A percentile compares a stretch with the other conserved stretches of the same genome.
These are phyloP conservation scores for Suillus subalutaceus DNA, from an alignment of 768 basidiomycete genomes.

Conservation along the genomic window DNA sequence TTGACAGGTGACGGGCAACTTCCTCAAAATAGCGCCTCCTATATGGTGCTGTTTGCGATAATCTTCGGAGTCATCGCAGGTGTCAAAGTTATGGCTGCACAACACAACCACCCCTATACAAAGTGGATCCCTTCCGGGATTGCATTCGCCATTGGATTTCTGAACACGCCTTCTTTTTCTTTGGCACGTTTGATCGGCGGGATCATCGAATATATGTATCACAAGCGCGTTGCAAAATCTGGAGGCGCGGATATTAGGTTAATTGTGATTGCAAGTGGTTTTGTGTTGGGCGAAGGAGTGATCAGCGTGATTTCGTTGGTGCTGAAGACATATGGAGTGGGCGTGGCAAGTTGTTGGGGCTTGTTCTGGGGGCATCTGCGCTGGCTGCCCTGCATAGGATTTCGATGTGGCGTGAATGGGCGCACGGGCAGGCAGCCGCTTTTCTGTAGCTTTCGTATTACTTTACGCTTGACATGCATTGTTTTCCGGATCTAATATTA, in stretches of 20 bases:
- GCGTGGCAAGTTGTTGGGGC: constrained; percentile 83
- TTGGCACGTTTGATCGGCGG: constrained; percentile 91
- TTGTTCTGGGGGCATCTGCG: constrained; percentile 77
- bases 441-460: constrained; percentile 6
- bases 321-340: constrained; percentile 74
- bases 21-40: constrained; percentile 70
- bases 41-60: constrained; percentile 80
- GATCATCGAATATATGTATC: constrained; percentile 72
- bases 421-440: not conserved
- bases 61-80: constrained; percentile 71
- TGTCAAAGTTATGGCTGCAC: constrained; percentile 62
- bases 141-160: constrained; percentile 93
- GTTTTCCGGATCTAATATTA: not conserved
- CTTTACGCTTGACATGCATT: not conserved
- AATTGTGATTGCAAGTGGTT: constrained; percentile 91
- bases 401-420: not conserved
- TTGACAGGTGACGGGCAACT: constrained; percentile 76
- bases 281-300: constrained; percentile 94
- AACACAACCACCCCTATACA: constrained; percentile 53
- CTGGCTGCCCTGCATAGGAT: constrained; percentile 56
- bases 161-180: constrained; percentile 95
- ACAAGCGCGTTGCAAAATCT: constrained; percentile 48
- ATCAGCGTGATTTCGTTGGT: constrained; percentile 79
- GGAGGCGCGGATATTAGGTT: constrained; percentile 67
- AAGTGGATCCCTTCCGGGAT: constrained; percentile 90